A percentile compares a stretch with the other conserved stretches of the same genome.
phyloP scores from a whole-genome alignment of 2,329 filamentous ascomycete genomes.

The Colletotrichum karsti region DNA sequence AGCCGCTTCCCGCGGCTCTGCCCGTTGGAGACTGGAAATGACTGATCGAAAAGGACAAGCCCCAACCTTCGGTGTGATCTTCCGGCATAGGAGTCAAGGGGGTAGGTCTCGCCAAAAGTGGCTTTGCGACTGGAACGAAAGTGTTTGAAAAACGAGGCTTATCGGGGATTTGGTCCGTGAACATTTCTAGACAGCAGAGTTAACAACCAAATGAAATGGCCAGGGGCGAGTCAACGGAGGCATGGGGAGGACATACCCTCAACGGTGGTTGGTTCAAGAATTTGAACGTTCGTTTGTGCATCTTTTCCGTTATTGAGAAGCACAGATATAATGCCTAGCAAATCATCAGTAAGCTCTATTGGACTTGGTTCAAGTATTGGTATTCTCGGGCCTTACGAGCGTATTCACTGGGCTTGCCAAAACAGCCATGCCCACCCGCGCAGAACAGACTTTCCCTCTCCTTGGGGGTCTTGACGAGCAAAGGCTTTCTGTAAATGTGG shows the following conservation, averaged over 20 bases:
- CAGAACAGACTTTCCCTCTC: neutral
- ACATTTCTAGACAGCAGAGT: neutral
- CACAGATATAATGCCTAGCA: neutral
- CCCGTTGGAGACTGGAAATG: neutral
- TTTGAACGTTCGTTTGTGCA: neutral
- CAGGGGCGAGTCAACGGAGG: too few species aligned
- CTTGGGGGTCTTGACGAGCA: neutral
- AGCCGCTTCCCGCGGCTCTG: neutral
- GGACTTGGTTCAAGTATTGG: too few species aligned
- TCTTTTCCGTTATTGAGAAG: neutral
- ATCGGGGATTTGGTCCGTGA: neutral
- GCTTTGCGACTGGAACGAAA: neutral
- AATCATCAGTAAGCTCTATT: too few species aligned
- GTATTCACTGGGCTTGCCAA: neutral
- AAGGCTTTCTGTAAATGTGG: neutral
- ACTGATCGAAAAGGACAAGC: neutral
- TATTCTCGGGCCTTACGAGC: neutral
- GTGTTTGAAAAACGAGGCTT: neutral
- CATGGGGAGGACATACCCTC: too few species aligned
- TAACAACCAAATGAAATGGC: neutral
- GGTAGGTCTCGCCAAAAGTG: neutral
- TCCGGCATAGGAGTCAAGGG: neutral
- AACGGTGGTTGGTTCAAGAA: neutral
- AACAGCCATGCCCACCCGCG: neutral
- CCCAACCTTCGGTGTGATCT: conserved; percentile 4